phyloP scores from a whole-genome alignment of 1,284 basidiomycete genomes.

The Naganishia sp. region DNA sequence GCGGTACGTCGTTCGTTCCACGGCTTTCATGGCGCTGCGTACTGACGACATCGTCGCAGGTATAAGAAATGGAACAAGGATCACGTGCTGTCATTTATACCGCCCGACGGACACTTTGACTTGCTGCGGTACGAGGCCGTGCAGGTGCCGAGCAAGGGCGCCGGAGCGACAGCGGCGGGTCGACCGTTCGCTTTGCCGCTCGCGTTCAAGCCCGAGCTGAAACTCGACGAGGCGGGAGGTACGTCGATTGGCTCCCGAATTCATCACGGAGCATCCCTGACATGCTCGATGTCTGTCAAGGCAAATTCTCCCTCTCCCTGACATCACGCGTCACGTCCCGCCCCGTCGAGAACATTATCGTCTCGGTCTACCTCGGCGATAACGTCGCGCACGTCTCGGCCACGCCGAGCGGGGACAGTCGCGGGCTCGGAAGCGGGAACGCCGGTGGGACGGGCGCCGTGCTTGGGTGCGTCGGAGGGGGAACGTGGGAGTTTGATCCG shows the following conservation, averaged over 20 bases:
- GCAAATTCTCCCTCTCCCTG: slow-evolving; percentile 69
- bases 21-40: not conserved
- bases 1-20: slow-evolving; percentile 59
- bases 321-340: slow-evolving; percentile 67
- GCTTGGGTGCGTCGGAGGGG: slow-evolving; percentile 57
- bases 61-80: slow-evolving; percentile 78
- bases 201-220: slow-evolving; percentile 63
- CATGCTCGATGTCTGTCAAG: slow-evolving; percentile 52
- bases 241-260: slow-evolving; percentile 29
- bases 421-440: slow-evolving; percentile 38
- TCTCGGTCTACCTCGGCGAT: slow-evolving; percentile 73
- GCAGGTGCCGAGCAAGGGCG: not conserved
- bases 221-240: slow-evolving; percentile 68
- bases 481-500: slow-evolving; percentile 76
- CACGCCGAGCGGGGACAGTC: slow-evolving; percentile 48
- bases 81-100: slow-evolving; percentile 82
- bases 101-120: slow-evolving; percentile 87
- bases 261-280: not conserved
- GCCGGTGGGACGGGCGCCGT: slow-evolving; percentile 41
- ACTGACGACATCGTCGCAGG: slow-evolving; percentile 52
- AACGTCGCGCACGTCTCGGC: slow-evolving; percentile 61
- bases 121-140: slow-evolving; percentile 69
- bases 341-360: slow-evolving; percentile 67
- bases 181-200: slow-evolving; percentile 61
- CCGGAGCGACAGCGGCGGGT: slow-evolving; percentile 41